These are phyloP conservation scores for Globisporangium cystogenes DNA, from an alignment of 352 stramenopile genomes.

Conservation along the genomic window DNA sequence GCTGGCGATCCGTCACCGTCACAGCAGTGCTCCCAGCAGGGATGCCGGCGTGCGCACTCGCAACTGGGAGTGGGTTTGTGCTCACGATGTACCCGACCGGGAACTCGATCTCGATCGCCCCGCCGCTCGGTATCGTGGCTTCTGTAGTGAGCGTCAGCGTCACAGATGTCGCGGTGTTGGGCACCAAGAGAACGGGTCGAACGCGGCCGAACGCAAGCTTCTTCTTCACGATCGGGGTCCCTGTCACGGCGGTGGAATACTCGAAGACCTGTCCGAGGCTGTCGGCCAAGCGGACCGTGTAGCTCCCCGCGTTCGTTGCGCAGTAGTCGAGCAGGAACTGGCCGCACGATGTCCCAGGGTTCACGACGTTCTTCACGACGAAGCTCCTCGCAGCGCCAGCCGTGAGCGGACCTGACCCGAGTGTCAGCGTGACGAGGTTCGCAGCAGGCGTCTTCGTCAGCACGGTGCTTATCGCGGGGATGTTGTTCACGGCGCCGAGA, in stretches of 20 bases:
- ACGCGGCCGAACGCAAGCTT: conserved; percentile 42
- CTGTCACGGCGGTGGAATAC: conserved; percentile 26
- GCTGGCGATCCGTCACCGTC: conserved; percentile 13
- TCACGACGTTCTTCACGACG: conserved; percentile 39
- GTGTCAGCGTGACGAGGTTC: conserved; percentile 19
- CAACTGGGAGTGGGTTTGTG: conserved; percentile 12
- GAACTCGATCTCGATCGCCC: conserved; percentile 48
- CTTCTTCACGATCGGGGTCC: conserved; percentile 65
- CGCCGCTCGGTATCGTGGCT: conserved; percentile 32
- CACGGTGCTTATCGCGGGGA: conserved; percentile 26
- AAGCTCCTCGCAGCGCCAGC: conserved; percentile 35
- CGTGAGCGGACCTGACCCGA: conserved; percentile 24
- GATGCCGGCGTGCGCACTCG: conserved; percentile 28
- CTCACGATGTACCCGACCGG: conserved; percentile 32
- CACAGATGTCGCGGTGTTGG: conserved; percentile 27
- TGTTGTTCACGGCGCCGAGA: conserved; percentile 20
- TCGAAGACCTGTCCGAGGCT: conserved; percentile 35
- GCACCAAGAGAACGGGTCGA: conserved; percentile 29
- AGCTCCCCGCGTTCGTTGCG: conserved; percentile 27
- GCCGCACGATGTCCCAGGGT: conserved; percentile 48
- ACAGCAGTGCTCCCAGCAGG: conserved; percentile 25
- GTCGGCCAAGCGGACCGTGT: conserved; percentile 36
- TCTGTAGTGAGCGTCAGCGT: conserved; percentile 36
- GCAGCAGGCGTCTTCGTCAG: conserved; percentile 9
- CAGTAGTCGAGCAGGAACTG: conserved; percentile 59